Percentiles rank a stretch among this genome's conserved stretches.
Conservation (phyloP, 1,284 basidiomycete genomes). For the Bondarzewia mesenterica region DNA sequence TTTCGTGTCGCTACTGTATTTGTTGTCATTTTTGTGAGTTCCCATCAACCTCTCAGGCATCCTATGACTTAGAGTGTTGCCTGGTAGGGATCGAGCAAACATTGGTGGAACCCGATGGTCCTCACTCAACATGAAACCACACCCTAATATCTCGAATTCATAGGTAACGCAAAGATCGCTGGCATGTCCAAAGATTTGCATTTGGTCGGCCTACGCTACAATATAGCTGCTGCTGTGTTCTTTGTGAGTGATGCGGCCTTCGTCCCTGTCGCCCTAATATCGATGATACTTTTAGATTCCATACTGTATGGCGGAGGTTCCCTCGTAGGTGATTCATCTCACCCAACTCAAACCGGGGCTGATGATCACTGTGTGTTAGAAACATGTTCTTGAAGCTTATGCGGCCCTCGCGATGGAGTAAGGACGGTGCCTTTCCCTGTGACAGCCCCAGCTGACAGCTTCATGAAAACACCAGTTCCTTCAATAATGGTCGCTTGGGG, state of each 20-base stretch:
- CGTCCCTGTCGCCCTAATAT: constrained; percentile 3
- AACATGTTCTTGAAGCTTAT: constrained; percentile 14
- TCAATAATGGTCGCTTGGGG: constrained; percentile 24
- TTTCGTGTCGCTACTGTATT: constrained; percentile 48
- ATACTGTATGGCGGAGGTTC: constrained; percentile 13
- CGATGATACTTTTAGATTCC: constrained; percentile 8
- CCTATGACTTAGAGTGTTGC: not conserved
- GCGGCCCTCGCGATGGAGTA: constrained; percentile 13
- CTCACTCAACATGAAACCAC: not conserved
- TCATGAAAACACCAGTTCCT: constrained; percentile 17
- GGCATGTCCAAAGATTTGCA: constrained; percentile 16
- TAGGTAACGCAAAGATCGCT: constrained; percentile 17
- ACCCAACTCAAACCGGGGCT: not conserved
- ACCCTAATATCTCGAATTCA: no score
- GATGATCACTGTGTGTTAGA: constrained; percentile 3
- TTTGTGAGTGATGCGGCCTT: constrained; percentile 10
- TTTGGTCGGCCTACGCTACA: constrained; percentile 15
- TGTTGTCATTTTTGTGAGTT: constrained; percentile 46
- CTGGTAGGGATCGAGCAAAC: constrained; percentile 27
- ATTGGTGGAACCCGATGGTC: constrained; percentile 17
- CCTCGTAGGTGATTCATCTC: constrained; percentile 9
- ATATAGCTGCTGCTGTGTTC: constrained; percentile 14
- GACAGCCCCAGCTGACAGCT: not conserved
- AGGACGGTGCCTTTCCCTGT: not conserved
- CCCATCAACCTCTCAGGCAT: not conserved